Evolutionary conservation across 2,329 filamentous ascomycete genomes (phyloP).

Genomic region (Teratosphaeriaceae sp.): DNA sequence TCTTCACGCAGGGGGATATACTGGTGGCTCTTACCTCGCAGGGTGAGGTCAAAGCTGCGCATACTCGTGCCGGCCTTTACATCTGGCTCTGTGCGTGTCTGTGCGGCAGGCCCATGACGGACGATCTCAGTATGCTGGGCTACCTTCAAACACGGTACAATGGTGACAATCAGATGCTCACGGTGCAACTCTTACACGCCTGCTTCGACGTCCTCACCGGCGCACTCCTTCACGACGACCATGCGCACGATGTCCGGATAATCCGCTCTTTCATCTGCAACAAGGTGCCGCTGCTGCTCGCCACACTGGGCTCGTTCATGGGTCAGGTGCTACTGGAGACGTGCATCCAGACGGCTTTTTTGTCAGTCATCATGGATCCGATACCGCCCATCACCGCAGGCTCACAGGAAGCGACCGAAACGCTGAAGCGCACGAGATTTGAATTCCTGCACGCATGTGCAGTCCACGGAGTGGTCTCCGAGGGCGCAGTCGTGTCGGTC

Average conservation of each 20-base stretch:
- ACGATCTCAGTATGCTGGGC: conserved; percentile 70
- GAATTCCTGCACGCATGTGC: conserved; percentile 88
- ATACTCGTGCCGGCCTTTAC: conserved; percentile 76
- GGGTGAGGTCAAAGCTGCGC: conserved; percentile 60
- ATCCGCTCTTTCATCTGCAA: conserved; percentile 83
- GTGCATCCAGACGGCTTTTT: conserved; percentile 61
- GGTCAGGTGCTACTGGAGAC: conserved; percentile 56
- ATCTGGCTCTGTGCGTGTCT: conserved; percentile 78
- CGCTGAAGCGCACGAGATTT: conserved; percentile 62
- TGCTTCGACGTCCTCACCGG: conserved; percentile 88
- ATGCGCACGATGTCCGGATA: conserved; percentile 56
- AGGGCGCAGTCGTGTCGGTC: conserved; percentile 69
- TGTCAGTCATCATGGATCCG: conserved; percentile 58
- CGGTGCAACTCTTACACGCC: conserved; percentile 77
- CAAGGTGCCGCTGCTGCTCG: conserved; percentile 57
- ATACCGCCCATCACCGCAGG: conserved; percentile 59
- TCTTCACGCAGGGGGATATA: conserved; percentile 55
- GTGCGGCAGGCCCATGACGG: conserved; percentile 72
- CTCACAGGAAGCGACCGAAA: conserved; percentile 46
- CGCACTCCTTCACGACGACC: conserved; percentile 66
- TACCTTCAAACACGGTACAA: conserved; percentile 82
- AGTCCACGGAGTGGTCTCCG: conserved; percentile 75
- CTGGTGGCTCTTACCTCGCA: conserved; percentile 16
- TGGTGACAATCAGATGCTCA: conserved; percentile 69
- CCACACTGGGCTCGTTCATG: conserved; percentile 50